These are phyloP conservation scores for Nicotiana noctiflora DNA, from an alignment of 257 asterid species.

Conservation along the genomic window DNA sequence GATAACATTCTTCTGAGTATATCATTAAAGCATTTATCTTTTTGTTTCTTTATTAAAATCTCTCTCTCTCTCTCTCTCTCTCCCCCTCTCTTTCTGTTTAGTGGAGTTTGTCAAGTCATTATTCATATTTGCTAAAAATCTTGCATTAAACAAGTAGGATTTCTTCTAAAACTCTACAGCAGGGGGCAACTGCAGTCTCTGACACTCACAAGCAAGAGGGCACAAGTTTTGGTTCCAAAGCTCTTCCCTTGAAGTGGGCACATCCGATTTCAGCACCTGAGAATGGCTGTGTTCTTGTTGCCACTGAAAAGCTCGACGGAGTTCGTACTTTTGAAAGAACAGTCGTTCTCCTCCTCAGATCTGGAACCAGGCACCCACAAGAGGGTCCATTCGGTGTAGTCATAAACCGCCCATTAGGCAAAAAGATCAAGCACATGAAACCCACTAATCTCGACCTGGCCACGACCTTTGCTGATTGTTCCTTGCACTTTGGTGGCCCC, in stretches of 20 bases:
- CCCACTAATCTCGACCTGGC: slow-evolving; percentile 65
- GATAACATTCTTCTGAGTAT: not conserved
- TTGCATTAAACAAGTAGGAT: not conserved
- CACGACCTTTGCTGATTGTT: slow-evolving; percentile 72
- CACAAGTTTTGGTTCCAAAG: slow-evolving; percentile 27
- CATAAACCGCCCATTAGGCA: slow-evolving; percentile 74
- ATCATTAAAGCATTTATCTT: not conserved
- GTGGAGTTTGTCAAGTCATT: not conserved
- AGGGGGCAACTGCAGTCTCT: slow-evolving; percentile 52
- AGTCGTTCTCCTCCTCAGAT: slow-evolving; percentile 79
- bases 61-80: not conserved
- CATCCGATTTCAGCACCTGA: slow-evolving; percentile 96
- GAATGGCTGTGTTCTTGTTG: slow-evolving; percentile 85
- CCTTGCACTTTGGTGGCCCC: slow-evolving; percentile 93
- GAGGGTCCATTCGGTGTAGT: slow-evolving; percentile 91
- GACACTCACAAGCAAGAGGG: slow-evolving; percentile 34
- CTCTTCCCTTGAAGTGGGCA: slow-evolving; percentile 87
- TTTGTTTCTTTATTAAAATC: not conserved
- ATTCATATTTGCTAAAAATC: not conserved
- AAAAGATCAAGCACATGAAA: slow-evolving; percentile 75
- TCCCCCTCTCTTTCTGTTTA: too few species aligned
- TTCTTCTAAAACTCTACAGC: slow-evolving; percentile 18
- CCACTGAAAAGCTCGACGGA: slow-evolving; percentile 93
- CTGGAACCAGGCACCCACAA: slow-evolving; percentile 77
- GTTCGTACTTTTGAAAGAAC: slow-evolving; percentile 79